These are phyloP conservation scores for Comarum palustre DNA, from an alignment of 306 rosid species.

Conservation along the genomic window DNA sequence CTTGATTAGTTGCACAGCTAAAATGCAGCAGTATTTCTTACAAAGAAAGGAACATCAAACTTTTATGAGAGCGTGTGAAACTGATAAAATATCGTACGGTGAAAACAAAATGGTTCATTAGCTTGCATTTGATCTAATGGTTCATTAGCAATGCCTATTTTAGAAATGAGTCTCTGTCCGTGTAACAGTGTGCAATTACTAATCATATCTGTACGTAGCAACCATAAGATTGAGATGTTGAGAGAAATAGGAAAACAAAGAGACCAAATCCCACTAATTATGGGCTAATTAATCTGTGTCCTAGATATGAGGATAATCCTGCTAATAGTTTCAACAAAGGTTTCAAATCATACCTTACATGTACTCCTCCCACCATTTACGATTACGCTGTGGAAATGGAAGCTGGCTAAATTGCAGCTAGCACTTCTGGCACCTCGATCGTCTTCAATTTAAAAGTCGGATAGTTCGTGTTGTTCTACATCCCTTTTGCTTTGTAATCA, in stretches of 20 bases:
- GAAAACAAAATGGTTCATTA: not conserved
- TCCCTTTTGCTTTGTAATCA: not conserved
- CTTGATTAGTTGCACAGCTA: too few species aligned
- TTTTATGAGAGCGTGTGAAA: too few species aligned
- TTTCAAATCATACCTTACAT: slow-evolving; percentile 11
- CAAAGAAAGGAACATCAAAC: too few species aligned
- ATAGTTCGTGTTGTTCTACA: not conserved
- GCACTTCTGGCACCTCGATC: slow-evolving; percentile 4
- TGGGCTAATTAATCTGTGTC: slow-evolving; percentile 16
- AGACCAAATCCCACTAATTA: slow-evolving; percentile 40
- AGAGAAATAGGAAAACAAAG: not conserved
- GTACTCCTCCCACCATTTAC: slow-evolving; percentile 7
- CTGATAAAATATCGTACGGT: too few species aligned
- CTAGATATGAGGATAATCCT: not conserved
- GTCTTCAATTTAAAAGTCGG: slow-evolving; percentile 14
- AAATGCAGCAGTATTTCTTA: too few species aligned
- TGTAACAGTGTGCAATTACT: not conserved
- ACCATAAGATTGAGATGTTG: slow-evolving; percentile 3
- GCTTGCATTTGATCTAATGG: not conserved
- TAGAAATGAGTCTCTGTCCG: not conserved
- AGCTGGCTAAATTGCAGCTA: slow-evolving; percentile 15
- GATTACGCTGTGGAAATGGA: not conserved
- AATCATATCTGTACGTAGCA: not conserved
- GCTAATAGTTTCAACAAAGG: slow-evolving; percentile 6
- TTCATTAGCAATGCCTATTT: not conserved